Evolutionary conservation across 2,329 filamentous ascomycete species (phyloP).

Genomic region (Dendryphion nanum): DNA sequence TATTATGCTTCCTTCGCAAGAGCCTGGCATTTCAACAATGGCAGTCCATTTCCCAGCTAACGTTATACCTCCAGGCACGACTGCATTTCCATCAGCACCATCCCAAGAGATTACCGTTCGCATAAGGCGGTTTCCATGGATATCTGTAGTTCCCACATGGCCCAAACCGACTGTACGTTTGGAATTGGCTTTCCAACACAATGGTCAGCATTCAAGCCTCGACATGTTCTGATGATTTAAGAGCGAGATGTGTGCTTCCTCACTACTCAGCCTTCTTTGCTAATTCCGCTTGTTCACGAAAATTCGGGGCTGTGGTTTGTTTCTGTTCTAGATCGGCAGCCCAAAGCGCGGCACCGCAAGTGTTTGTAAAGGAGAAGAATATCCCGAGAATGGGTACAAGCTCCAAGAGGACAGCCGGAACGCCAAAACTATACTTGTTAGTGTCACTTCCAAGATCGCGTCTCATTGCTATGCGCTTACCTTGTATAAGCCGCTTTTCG

Average conservation of each 20-base stretch:
- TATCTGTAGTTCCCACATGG: slow-evolving; percentile 22
- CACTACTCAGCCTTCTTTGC: slow-evolving; percentile 36
- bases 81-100: slow-evolving; percentile 18
- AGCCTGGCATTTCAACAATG: no score
- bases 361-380: slow-evolving; percentile 86
- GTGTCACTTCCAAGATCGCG: background rate
- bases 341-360: slow-evolving; percentile 91
- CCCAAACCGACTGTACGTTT: slow-evolving; percentile 9
- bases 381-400: slow-evolving; percentile 81
- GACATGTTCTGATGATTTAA: no score
- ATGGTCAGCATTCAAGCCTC: no score
- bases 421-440: slow-evolving; percentile 54
- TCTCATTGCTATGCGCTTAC: slow-evolving; percentile 48
- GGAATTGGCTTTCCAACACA: no score
- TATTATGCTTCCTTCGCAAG: no score
- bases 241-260: no score
- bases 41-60: no score
- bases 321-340: slow-evolving; percentile 74
- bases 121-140: slow-evolving; percentile 35
- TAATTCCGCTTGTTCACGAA: slow-evolving; percentile 36
- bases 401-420: slow-evolving; percentile 78
- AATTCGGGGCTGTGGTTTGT: slow-evolving; percentile 33
- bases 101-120: slow-evolving; percentile 29
- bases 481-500: slow-evolving; percentile 76
- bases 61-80: no score